These are phyloP conservation scores for Metschnikowia kunwiensis DNA, from an alignment of 805 yeast species.

Conservation along the genomic window DNA sequence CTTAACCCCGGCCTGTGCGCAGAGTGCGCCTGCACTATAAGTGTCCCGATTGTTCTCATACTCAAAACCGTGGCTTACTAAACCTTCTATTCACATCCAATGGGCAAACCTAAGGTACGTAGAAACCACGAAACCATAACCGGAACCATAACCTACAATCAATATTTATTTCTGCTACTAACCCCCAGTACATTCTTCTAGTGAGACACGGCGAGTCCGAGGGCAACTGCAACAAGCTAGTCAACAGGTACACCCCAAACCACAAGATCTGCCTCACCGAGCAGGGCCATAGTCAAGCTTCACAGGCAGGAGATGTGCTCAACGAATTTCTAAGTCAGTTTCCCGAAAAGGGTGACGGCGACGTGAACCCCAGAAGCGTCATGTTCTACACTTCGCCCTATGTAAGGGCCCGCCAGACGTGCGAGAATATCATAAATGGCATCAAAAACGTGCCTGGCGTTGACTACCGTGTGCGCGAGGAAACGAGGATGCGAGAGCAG, in stretches of 20 bases:
- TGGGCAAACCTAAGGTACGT: slow-evolving; percentile 37
- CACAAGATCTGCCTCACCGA: slow-evolving; percentile 74
- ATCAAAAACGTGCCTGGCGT: slow-evolving; percentile 44
- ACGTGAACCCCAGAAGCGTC: slow-evolving; percentile 36
- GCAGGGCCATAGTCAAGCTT: slow-evolving; percentile 65
- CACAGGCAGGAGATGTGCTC: slow-evolving; percentile 55
- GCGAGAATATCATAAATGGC: slow-evolving; percentile 64
- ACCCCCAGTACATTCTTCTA: slow-evolving; percentile 60
- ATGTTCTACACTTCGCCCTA: slow-evolving; percentile 87
- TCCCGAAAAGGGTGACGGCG: slow-evolving; percentile 6
- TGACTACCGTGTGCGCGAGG: slow-evolving; percentile 64
- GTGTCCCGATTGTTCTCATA: no score
- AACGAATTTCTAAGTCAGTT: slow-evolving; percentile 38
- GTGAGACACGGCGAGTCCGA: slow-evolving; percentile 93
- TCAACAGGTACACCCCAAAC: slow-evolving; percentile 75
- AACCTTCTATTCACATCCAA: no score
- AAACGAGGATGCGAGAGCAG: slow-evolving; percentile 90
- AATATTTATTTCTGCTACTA: no score
- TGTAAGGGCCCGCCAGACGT: slow-evolving; percentile 77
- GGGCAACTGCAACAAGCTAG: slow-evolving; percentile 81
- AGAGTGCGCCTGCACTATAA: no score
- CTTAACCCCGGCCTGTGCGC: no score
- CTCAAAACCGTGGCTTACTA: no score
- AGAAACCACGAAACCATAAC: no score
- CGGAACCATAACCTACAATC: no score